These are phyloP conservation scores for Adiantum capillusveneris DNA, from an alignment of 75 land plant genomes.

Conservation along the genomic window DNA sequence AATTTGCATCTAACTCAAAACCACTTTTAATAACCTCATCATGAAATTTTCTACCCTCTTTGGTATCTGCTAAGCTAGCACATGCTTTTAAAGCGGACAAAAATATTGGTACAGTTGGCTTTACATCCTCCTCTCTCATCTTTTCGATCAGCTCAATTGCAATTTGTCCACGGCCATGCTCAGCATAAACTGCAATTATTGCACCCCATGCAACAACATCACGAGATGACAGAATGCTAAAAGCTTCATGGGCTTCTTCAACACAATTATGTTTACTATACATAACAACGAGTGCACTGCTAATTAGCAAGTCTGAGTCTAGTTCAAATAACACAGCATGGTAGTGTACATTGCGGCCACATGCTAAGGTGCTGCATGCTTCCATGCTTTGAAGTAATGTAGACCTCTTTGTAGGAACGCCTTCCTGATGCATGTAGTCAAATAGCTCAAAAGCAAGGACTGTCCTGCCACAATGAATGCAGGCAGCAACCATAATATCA, in stretches of 20 bases:
- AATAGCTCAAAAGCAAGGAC: no score
- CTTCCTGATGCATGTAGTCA: no score
- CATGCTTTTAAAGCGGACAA: slow-evolving; percentile 1
- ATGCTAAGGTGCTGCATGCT: no score
- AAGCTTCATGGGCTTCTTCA: background rate
- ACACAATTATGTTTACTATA: slow-evolving; percentile 9
- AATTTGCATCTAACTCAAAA: slow-evolving; percentile 2
- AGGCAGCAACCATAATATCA: no score
- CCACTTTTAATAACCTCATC: slow-evolving; percentile 11
- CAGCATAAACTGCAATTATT: background rate
- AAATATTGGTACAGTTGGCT: background rate
- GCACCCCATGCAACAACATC: background rate
- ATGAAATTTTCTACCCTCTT: slow-evolving; percentile 16
- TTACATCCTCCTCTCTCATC: background rate
- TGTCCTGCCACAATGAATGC: no score
- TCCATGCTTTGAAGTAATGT: no score
- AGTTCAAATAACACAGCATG: no score
- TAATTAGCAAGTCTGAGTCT: background rate
- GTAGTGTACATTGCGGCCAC: no score
- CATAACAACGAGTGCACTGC: slow-evolving; percentile 10
- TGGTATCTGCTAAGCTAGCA: background rate
- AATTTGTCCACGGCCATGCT: background rate
- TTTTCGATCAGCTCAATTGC: background rate
- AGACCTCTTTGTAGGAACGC: no score
- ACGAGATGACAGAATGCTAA: background rate